A percentile compares a stretch with the other conserved stretches of the same genome.
These are phyloP conservation scores for Salix dunnii DNA, from an alignment of 345 rosid species.

Conservation along the genomic window DNA sequence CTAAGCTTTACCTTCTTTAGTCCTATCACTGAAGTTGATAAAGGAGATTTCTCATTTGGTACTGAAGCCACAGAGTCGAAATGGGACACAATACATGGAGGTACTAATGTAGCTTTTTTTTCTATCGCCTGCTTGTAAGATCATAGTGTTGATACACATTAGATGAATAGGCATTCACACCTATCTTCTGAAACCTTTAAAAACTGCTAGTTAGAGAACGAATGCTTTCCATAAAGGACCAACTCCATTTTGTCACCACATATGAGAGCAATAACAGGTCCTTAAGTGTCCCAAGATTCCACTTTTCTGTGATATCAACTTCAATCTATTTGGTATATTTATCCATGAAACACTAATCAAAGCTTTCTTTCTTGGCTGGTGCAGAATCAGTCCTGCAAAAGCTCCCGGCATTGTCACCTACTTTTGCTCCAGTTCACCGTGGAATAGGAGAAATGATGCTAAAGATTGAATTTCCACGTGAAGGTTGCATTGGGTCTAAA, in stretches of 20 bases:
- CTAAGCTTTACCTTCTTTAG: slow-evolving; percentile 68
- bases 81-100: slow-evolving; percentile 32
- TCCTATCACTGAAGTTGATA: slow-evolving; percentile 33
- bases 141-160: background rate
- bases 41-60: slow-evolving; percentile 7
- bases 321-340: background rate
- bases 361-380: slow-evolving; percentile 8
- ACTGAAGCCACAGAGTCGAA: slow-evolving; percentile 11
- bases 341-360: background rate
- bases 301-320: background rate
- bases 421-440: slow-evolving; percentile 27
- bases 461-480: slow-evolving; percentile 36
- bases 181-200: background rate
- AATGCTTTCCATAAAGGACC: background rate
- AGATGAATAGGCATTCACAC: background rate
- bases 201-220: background rate
- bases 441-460: slow-evolving; percentile 33
- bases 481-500: slow-evolving; percentile 36
- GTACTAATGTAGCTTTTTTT: slow-evolving; percentile 22
- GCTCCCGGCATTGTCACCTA: slow-evolving; percentile 29
- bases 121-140: background rate
- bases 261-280: background rate
- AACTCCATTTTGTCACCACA: background rate
- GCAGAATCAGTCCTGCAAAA: slow-evolving; percentile 41
- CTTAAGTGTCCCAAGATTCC: background rate